Evolutionary conservation across 305 asterid genomes (phyloP).

Genomic region (Striga hermonthica): DNA sequence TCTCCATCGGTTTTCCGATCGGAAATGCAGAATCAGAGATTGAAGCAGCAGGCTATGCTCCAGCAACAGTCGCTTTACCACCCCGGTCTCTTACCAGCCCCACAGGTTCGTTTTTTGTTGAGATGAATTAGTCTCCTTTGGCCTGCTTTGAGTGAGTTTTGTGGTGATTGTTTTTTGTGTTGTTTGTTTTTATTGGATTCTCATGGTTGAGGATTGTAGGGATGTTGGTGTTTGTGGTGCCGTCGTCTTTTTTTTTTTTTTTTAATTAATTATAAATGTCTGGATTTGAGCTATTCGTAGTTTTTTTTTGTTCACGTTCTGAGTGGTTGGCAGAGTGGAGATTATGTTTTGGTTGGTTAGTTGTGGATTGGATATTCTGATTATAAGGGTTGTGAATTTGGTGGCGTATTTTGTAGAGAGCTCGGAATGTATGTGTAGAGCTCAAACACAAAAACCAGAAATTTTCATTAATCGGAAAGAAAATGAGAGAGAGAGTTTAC

Average conservation of each 20-base stretch:
- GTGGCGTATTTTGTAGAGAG: too few relatives aligned
- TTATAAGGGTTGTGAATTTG: background rate
- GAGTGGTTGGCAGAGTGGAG: too few relatives aligned
- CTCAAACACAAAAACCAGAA: too few relatives aligned
- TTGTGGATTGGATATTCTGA: background rate
- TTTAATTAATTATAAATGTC: background rate
- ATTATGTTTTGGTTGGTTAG: constrained; percentile 16
- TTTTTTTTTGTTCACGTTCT: background rate
- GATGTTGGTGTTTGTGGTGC: background rate
- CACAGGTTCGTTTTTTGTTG: constrained; percentile 56
- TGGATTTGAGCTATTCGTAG: background rate
- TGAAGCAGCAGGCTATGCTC: constrained; percentile 83
- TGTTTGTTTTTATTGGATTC: constrained; percentile 7
- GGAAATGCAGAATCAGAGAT: constrained; percentile 76
- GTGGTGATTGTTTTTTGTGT: constrained; percentile 6
- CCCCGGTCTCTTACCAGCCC: constrained; percentile 88
- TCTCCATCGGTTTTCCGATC: constrained; percentile 22
- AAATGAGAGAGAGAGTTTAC: too few relatives aligned
- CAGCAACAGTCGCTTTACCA: constrained; percentile 89
- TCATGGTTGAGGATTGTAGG: constrained; percentile 4
- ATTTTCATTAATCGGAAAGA: too few relatives aligned
- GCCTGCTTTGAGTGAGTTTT: constrained; percentile 21
- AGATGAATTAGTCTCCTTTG: background rate
- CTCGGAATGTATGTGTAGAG: too few relatives aligned
- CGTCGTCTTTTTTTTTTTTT: background rate